Evolutionary conservation across 2,329 filamentous ascomycete species (phyloP).

Genomic region (Fusarium humuli): DNA sequence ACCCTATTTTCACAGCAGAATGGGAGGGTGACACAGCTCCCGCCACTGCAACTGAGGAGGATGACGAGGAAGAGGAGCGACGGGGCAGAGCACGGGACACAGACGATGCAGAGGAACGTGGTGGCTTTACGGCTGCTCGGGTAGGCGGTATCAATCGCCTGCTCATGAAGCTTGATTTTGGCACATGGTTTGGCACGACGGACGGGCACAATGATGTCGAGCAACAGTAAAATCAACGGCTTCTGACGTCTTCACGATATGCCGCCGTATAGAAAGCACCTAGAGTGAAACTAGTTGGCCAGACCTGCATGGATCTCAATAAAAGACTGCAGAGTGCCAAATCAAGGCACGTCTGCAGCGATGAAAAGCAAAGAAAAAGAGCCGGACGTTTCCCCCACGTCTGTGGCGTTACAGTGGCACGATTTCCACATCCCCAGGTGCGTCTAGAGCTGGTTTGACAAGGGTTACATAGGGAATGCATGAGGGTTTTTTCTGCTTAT

Average conservation of each 20-base stretch:
- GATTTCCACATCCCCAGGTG: conserved; percentile 43
- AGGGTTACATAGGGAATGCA: conserved; percentile 8
- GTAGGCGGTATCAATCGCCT: conserved; percentile 85
- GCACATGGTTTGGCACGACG: conserved; percentile 63
- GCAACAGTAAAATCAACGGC: conserved; percentile 14
- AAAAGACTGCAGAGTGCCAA: conserved; percentile 22
- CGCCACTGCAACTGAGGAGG: conserved; percentile 18
- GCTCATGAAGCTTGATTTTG: conserved; percentile 89
- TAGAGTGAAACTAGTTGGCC: not conserved
- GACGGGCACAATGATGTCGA: conserved; percentile 39
- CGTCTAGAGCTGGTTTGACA: conserved; percentile 35
- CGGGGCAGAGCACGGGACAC: conserved; percentile 52
- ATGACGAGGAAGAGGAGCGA: conserved; percentile 23
- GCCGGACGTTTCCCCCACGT: conserved; percentile 24
- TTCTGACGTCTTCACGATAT: conserved; percentile 20
- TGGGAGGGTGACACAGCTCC: conserved; percentile 53
- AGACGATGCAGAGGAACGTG: conserved; percentile 51
- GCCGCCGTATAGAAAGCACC: not conserved
- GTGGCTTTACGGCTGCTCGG: conserved; percentile 74
- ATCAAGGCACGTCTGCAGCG: conserved; percentile 33
- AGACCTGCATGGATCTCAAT: conserved; percentile 14
- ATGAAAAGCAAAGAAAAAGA: conserved; percentile 22
- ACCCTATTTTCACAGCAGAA: conserved; percentile 58
- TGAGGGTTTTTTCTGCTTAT: conserved; percentile 20
- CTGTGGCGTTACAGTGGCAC: conserved; percentile 47